Conservation (phyloP, 192 early-diverging fungal species). For the Ambispora gerdemannii region DNA sequence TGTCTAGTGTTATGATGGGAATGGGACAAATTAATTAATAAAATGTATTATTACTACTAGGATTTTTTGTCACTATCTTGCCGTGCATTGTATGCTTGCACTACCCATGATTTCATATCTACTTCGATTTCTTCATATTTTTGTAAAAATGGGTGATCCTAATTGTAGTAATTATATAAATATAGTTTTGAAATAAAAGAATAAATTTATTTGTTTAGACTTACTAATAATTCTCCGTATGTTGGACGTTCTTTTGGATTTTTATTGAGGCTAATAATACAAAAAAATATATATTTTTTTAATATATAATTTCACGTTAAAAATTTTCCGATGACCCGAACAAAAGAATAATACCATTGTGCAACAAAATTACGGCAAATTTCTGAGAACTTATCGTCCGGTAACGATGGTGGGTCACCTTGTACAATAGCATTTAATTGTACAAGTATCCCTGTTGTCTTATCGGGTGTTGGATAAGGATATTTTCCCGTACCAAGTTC, state of each 20-base stretch:
- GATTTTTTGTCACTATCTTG: constrained; percentile 29
- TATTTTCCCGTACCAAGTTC: constrained; percentile 80
- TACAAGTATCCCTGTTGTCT: constrained; percentile 76
- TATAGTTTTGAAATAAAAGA: background rate
- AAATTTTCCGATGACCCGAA: background rate
- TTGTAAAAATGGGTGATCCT: constrained; percentile 71
- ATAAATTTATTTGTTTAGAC: background rate
- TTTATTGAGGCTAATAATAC: constrained; percentile 65
- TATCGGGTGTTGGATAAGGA: constrained; percentile 64
- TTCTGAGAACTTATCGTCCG: constrained; percentile 60
- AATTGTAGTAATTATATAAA: constrained; percentile 14
- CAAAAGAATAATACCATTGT: constrained; percentile 63
- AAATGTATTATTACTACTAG: constrained; percentile 17
- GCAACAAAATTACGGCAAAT: constrained; percentile 78
- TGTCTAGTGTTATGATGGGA: no score
- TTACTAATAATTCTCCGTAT: constrained; percentile 68
- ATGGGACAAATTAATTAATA: no score
- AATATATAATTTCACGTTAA: background rate
- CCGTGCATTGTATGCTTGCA: constrained; percentile 50
- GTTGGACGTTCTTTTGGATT: constrained; percentile 66
- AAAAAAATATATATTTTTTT: background rate
- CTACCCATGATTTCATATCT: constrained; percentile 84
- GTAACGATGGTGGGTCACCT: constrained; percentile 71
- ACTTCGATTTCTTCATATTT: constrained; percentile 61
- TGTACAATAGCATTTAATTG: constrained; percentile 85